Percentiles rank a stretch among this genome's conserved stretches.
These are phyloP conservation scores for Boletus fagicola DNA, from an alignment of 768 basidiomycete species.

Conservation along the genomic window DNA sequence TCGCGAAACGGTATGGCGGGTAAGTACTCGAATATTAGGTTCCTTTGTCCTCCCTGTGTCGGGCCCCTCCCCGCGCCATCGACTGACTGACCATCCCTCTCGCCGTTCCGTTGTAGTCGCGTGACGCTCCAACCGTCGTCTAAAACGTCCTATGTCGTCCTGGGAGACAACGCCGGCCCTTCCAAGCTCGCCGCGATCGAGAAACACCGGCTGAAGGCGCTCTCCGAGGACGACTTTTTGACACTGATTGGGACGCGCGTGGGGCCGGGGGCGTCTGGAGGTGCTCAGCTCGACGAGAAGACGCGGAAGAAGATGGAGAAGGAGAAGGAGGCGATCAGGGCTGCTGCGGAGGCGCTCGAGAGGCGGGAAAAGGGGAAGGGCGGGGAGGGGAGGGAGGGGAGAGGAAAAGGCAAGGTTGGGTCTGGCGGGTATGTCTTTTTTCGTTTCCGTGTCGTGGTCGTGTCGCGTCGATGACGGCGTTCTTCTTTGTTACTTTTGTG, in stretches of 20 bases:
- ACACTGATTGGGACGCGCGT: constrained; percentile 74
- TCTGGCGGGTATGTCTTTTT: too few relatives aligned
- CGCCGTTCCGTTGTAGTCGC: constrained; percentile 47
- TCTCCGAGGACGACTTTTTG: constrained; percentile 87
- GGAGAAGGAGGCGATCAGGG: too few relatives aligned
- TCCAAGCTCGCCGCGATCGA: constrained; percentile 85
- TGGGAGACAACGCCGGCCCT: constrained; percentile 86
- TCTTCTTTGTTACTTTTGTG: too few relatives aligned
- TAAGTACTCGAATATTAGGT: constrained; percentile 32
- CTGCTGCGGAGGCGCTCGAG: too few relatives aligned
- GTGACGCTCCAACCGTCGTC: constrained; percentile 86
- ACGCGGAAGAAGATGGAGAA: constrained; percentile 69
- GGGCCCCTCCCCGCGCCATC: background rate
- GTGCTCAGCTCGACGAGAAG: constrained; percentile 65
- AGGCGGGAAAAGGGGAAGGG: too few relatives aligned
- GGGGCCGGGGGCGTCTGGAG: constrained; percentile 38
- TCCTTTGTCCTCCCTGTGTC: background rate
- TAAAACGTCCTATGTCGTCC: constrained; percentile 84
- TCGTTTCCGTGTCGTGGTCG: too few relatives aligned
- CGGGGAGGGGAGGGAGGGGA: too few relatives aligned
- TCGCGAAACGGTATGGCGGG: too few relatives aligned
- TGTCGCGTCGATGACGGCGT: too few relatives aligned
- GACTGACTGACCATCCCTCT: background rate
- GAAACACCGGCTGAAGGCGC: constrained; percentile 70
- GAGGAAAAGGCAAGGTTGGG: too few relatives aligned